Base-by-base conservation (phyloP, 2,329 filamentous ascomycete genomes). In the Clonostachys chloroleuca region DNA sequence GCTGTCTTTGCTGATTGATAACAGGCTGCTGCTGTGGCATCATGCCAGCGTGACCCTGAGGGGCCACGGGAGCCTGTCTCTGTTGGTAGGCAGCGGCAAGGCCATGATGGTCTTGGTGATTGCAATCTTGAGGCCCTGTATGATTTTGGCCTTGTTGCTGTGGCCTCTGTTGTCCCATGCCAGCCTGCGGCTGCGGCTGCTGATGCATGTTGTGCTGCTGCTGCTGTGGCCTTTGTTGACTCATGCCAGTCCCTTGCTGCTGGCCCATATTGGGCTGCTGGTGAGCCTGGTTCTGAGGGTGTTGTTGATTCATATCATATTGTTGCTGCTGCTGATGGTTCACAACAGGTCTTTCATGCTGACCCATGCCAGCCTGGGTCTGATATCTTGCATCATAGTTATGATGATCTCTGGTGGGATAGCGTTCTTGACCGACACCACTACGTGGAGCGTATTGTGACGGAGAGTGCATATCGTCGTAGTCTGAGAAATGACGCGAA, bases 231-330 rank as follows among this genome's bases (percentile, higher is more conserved):
- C 18, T 12, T 44, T 33, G 12, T 24, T 16, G 20, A 30, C 34
- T 18, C n/a, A 20, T 37, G n/a, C 14, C 8, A 43, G 12, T 3
- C 20, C 14, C 13, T 36, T 35, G 48, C 42, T 41, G 39, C 30
- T 41, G 42, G 41, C 52, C 50, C 7, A 30, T 24, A 12, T n/a
- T 34, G 13, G 12, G 17, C 13, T 43, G 42, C 42, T 43, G 42
- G 17, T 34, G 20, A 34, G 20, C 24, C 8, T 12, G 18, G 13
- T 30, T 16, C 24, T 30, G 24, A 30, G 24, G 24, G 24, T 30
- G 24, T 10, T 30, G 24, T 30, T 30, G 24, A 30, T 30, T 8
- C 24, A 30, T 30, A 30, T 30, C 24, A 30, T 30, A 40, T 40
- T 18, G 37, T 13, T 18, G 37, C 17, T n/a, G 40, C 17, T 41